These are phyloP conservation scores for Lactarius hatsudake DNA, from an alignment of 768 basidiomycete species.

Conservation along the genomic window DNA sequence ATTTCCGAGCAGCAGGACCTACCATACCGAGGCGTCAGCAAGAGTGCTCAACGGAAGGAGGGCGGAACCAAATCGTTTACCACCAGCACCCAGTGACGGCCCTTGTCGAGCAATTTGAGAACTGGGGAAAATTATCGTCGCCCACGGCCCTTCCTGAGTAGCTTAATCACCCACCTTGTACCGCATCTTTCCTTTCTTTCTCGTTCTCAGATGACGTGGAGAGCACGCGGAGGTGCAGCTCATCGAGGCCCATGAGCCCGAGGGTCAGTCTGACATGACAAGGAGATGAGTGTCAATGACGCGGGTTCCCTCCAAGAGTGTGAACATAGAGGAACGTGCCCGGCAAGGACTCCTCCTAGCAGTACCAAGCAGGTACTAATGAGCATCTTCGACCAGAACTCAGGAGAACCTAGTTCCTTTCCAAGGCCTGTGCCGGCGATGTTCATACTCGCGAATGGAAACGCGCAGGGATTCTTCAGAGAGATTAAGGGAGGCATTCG, in stretches of 20 bases:
- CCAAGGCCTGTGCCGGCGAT: constrained; percentile 2
- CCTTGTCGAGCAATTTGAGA: constrained; percentile 45
- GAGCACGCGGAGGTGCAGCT: constrained; percentile 84
- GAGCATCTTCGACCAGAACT: constrained; percentile 72
- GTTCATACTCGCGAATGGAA: neutral
- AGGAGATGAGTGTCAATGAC: neutral
- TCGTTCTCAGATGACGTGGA: constrained; percentile 75
- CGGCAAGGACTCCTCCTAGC: constrained; percentile 88
- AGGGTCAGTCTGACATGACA: constrained; percentile 68
- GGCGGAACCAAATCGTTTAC: constrained; percentile 39
- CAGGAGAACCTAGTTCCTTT: constrained; percentile 48
- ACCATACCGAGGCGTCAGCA: neutral
- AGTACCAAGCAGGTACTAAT: constrained; percentile 72
- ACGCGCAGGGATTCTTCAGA: neutral
- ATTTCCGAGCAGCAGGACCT: constrained; percentile 87
- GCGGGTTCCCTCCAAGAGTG: neutral
- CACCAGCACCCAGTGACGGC: constrained; percentile 84
- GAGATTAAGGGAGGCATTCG: constrained; percentile 12
- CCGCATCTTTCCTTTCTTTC: constrained; percentile 64
- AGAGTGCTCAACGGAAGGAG: constrained; percentile 19
- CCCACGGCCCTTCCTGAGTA: neutral
- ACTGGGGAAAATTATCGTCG: constrained; percentile 34
- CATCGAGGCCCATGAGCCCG: constrained; percentile 91
- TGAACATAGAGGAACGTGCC: constrained; percentile 46
- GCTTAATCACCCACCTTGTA: constrained; percentile 48